These are phyloP conservation scores for Apiotrichum mycotoxinovorans DNA, from an alignment of 1,284 basidiomycete species.

Conservation along the genomic window DNA sequence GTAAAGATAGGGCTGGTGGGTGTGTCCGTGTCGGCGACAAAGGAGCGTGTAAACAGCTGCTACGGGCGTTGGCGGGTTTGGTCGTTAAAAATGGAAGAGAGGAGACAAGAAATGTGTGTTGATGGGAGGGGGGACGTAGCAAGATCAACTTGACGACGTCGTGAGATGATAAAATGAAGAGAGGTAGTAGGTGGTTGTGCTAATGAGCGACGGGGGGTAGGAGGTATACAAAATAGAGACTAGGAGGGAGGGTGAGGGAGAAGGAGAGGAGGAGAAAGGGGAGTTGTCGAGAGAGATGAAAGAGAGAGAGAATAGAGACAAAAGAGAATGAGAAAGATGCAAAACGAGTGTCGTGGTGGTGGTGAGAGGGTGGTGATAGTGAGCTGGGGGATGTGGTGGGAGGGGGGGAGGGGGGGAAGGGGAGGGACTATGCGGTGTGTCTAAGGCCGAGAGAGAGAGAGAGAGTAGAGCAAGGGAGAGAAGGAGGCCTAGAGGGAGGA, in stretches of 20 bases:
- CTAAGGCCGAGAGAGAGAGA: too few species aligned
- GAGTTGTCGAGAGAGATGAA: neutral
- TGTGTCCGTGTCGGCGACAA: too few species aligned
- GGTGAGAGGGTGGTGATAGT: too few species aligned
- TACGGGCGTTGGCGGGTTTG: neutral
- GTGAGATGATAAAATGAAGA: neutral
- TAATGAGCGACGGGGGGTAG: neutral
- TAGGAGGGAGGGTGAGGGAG: neutral
- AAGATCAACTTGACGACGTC: slow-evolving; percentile 1
- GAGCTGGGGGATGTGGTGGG: too few species aligned
- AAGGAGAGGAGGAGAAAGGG: neutral
- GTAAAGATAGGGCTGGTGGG: too few species aligned
- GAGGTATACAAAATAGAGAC: neutral
- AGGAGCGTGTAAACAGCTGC: too few species aligned
- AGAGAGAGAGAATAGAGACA: neutral
- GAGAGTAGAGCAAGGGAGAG: too few species aligned
- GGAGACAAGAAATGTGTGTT: neutral
- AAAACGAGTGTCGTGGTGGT: too few species aligned
- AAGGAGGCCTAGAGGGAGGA: too few species aligned
- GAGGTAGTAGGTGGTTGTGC: neutral
- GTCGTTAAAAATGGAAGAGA: neutral
- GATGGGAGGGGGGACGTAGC: neutral
- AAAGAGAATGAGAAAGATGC: neutral
- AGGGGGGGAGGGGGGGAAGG: too few species aligned
- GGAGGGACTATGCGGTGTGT: too few species aligned